Percentiles rank a stretch among this genome's conserved stretches.
phyloP scores from a whole-genome alignment of 768 basidiomycete species.

The Clathrus columnatus region DNA sequence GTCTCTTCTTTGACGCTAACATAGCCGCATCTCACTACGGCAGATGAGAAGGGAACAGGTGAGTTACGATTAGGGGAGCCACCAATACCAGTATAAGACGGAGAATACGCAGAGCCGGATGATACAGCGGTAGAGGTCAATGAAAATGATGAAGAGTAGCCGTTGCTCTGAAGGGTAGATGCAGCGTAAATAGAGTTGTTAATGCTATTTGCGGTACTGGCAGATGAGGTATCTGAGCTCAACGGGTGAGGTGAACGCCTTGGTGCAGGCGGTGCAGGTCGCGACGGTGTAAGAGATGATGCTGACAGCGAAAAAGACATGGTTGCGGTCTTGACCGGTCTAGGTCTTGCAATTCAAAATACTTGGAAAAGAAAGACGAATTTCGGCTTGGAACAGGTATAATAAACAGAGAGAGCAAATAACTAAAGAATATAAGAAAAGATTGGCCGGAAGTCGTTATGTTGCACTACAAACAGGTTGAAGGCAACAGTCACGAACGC shows the following conservation, averaged over 20 bases:
- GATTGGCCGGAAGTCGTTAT: background rate
- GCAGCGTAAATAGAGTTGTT: conserved; percentile 25
- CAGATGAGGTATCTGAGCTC: background rate
- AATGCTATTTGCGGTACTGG: conserved; percentile 5
- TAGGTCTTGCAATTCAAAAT: background rate
- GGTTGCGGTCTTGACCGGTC: background rate
- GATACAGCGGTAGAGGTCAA: conserved; percentile 39
- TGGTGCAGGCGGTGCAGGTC: conserved; percentile 71
- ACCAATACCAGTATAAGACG: conserved; percentile 74
- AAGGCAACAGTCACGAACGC: background rate
- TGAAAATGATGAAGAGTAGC: conserved; percentile 53
- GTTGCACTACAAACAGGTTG: background rate
- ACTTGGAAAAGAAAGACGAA: background rate
- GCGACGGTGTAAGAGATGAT: conserved; percentile 62
- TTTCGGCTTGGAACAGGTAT: background rate
- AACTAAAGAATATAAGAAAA: background rate
- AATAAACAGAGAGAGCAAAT: background rate
- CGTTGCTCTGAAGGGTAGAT: conserved; percentile 30
- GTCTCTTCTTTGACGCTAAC: conserved; percentile 93
- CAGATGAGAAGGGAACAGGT: conserved; percentile 25
- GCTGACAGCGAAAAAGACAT: conserved; percentile 45
- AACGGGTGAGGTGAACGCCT: conserved; percentile 36
- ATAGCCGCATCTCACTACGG: conserved; percentile 57
- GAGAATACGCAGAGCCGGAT: conserved; percentile 50
- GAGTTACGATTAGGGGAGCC: conserved; percentile 47